Percentiles rank a stretch among this genome's conserved stretches.
Conservation (phyloP, 495 filamentous ascomycete species). For the Talaromyces thailandensis region DNA sequence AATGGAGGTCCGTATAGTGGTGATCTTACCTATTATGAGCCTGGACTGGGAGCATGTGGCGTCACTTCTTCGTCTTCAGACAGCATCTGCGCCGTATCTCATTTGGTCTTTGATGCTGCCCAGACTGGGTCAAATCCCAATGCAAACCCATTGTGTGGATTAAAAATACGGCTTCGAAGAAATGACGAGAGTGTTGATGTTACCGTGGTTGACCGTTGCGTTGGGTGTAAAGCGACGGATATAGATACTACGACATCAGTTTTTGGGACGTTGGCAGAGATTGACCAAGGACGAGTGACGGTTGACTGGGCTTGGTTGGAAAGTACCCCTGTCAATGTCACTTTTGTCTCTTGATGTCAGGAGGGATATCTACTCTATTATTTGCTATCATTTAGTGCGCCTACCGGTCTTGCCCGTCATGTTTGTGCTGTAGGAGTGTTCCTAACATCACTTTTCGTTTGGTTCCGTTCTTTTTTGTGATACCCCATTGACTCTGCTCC, state of each 20-base stretch:
- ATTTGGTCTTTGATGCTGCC: conserved; percentile 56
- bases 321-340: conserved; percentile 13
- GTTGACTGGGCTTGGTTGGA: conserved; percentile 64
- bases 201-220: conserved; percentile 67
- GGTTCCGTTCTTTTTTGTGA: background rate
- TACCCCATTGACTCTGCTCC: background rate
- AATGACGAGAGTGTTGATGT: conserved; percentile 52
- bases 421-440: background rate
- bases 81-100: conserved; percentile 56
- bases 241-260: conserved; percentile 55
- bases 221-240: conserved; percentile 54
- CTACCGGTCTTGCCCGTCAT: background rate
- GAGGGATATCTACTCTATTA: background rate
- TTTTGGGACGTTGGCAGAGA: conserved; percentile 51
- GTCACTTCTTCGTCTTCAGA: conserved; percentile 41
- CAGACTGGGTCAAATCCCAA: conserved; percentile 52
- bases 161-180: conserved; percentile 47
- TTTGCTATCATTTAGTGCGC: background rate
- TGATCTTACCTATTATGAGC: conserved; percentile 62
- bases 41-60: conserved; percentile 66
- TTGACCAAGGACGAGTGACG: conserved; percentile 46
- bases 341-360: background rate
- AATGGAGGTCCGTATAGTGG: conserved; percentile 45
- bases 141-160: conserved; percentile 60
- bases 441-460: background rate